These are phyloP conservation scores for Curvularia spicifera DNA, from an alignment of 2,329 filamentous ascomycete species.

Conservation along the genomic window DNA sequence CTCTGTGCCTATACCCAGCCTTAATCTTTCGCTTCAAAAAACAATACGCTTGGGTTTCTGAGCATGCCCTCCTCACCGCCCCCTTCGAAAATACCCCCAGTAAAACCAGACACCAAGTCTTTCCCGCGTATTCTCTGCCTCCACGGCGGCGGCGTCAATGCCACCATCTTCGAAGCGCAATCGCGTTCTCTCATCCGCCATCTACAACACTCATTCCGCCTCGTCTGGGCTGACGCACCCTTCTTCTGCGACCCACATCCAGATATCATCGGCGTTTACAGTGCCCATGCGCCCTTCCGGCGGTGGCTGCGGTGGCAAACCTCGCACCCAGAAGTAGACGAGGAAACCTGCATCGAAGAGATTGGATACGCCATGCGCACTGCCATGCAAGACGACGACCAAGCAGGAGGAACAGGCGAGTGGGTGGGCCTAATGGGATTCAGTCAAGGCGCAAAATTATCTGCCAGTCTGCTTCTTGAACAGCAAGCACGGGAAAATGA, in stretches of 20 bases:
- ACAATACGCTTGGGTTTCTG: not conserved
- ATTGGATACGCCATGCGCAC: conserved; percentile 54
- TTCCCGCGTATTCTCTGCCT: conserved; percentile 76
- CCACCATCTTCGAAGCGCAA: conserved; percentile 71
- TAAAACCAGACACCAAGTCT: conserved; percentile 32
- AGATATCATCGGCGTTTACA: conserved; percentile 69
- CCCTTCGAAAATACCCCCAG: conserved; percentile 32
- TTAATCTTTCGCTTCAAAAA: not conserved
- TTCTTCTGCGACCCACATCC: conserved; percentile 67
- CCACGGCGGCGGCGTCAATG: conserved; percentile 79
- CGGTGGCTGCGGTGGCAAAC: conserved; percentile 69
- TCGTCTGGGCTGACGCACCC: conserved; percentile 75
- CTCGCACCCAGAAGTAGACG: conserved; percentile 62
- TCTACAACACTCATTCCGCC: conserved; percentile 66
- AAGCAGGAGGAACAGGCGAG: conserved; percentile 49
- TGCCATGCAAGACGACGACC: conserved; percentile 55
- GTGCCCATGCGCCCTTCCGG: conserved; percentile 69
- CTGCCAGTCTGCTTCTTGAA: conserved; percentile 56
- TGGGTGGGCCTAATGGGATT: conserved; percentile 61
- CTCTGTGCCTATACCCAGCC: not conserved
- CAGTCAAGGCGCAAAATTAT: conserved; percentile 58
- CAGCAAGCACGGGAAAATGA: conserved; percentile 62
- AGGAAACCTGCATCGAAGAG: conserved; percentile 56
- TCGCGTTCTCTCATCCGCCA: conserved; percentile 62
- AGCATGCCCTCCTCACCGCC: conserved; percentile 12